phyloP scores from a whole-genome alignment of 2,329 filamentous ascomycete species.

The Neospermospora avenae region DNA sequence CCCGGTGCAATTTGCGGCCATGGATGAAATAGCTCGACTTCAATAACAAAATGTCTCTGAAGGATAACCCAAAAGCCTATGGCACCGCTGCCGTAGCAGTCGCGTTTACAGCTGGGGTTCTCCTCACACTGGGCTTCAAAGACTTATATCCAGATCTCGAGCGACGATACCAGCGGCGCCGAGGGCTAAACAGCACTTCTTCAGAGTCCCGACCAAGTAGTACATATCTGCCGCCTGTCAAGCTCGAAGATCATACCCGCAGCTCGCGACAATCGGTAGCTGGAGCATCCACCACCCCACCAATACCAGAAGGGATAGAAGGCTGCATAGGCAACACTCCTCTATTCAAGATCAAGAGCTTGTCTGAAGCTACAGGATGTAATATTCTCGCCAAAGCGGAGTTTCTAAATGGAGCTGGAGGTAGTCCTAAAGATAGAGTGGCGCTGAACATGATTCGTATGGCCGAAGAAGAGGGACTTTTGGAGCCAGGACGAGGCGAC shows the following conservation, averaged over 20 bases:
- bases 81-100: constrained; percentile 63
- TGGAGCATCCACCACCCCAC: constrained; percentile 18
- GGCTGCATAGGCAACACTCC: constrained; percentile 93
- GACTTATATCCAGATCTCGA: constrained; percentile 76
- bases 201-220: constrained; percentile 30
- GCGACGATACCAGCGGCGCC: constrained; percentile 53
- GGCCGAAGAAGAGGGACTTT: constrained; percentile 73
- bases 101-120: constrained; percentile 74
- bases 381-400: constrained; percentile 92
- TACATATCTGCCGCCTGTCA: constrained; percentile 41
- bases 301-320: constrained; percentile 76
- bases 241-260: constrained; percentile 55
- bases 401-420: constrained; percentile 92
- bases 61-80: constrained; percentile 59
- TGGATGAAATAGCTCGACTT: not conserved
- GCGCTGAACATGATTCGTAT: constrained; percentile 83
- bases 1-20: not conserved
- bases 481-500: constrained; percentile 79
- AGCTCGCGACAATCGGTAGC: constrained; percentile 32
- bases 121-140: constrained; percentile 74
- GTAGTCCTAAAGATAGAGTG: constrained; percentile 92
- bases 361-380: constrained; percentile 84
- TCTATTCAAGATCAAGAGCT: constrained; percentile 77
- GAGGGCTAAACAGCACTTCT: constrained; percentile 23
- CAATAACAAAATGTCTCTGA: constrained; percentile 51